phyloP scores from a whole-genome alignment of 805 yeast species.

The Hanseniaspora nectarophila region DNA sequence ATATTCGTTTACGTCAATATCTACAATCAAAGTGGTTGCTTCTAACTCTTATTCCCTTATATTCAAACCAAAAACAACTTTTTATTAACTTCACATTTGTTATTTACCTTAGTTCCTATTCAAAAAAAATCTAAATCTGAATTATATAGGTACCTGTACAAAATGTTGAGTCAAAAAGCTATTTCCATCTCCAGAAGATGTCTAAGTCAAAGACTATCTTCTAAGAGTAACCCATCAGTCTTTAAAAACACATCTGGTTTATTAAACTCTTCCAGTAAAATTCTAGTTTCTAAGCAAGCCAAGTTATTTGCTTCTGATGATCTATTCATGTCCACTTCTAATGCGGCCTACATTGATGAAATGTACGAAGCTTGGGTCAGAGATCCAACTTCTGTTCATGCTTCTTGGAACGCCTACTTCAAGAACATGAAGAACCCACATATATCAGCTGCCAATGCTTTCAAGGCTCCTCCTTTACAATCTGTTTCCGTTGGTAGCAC shows the following conservation, averaged over 20 bases:
- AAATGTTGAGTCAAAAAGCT: slow-evolving; percentile 11
- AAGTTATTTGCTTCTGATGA: slow-evolving; percentile 31
- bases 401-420: slow-evolving; percentile 95
- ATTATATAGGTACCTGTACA: too few species aligned
- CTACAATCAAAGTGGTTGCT: too few species aligned
- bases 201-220: slow-evolving; percentile 2
- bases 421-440: slow-evolving; percentile 67
- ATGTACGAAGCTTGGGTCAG: slow-evolving; percentile 91
- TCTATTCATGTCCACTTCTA: slow-evolving; percentile 67
- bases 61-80: too few species aligned
- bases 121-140: too few species aligned
- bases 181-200: slow-evolving; percentile 4
- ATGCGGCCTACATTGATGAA: slow-evolving; percentile 89
- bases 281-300: background rate
- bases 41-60: too few species aligned
- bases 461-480: slow-evolving; percentile 75
- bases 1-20: too few species aligned
- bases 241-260: background rate
- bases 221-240: background rate
- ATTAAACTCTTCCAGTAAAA: background rate
- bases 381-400: slow-evolving; percentile 86
- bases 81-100: too few species aligned
- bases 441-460: slow-evolving; percentile 65
- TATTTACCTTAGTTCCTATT: too few species aligned
- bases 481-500: slow-evolving; percentile 18